phyloP scores from a whole-genome alignment of 192 early-diverging fungal species.

The Coemansia sp. region DNA sequence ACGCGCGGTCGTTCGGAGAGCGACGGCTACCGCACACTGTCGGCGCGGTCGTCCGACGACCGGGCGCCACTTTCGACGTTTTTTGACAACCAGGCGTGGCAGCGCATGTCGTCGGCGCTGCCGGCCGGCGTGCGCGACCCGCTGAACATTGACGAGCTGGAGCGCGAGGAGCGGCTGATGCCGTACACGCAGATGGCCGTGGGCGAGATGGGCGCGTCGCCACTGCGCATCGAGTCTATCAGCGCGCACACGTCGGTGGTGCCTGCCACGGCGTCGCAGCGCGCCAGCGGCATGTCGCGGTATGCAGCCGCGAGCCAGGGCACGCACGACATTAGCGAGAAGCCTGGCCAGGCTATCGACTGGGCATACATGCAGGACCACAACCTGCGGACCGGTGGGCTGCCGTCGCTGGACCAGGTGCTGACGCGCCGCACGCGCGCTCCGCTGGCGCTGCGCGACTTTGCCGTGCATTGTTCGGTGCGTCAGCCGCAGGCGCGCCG shows the following conservation, averaged over 20 bases:
- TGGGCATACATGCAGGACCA: constrained; percentile 55
- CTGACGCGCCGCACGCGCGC: constrained; percentile 44
- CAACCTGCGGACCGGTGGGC: constrained; percentile 48
- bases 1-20: constrained; percentile 34
- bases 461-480: constrained; percentile 52
- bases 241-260: not conserved
- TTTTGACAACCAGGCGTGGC: constrained; percentile 37
- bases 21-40: constrained; percentile 23
- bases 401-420: constrained; percentile 53
- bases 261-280: not conserved
- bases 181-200: constrained; percentile 40
- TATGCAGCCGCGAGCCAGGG: not conserved
- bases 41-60: constrained; percentile 41
- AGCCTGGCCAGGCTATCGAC: constrained; percentile 21
- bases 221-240: not conserved
- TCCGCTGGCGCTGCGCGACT: constrained; percentile 48
- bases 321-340: constrained; percentile 3
- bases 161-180: constrained; percentile 51
- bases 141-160: constrained; percentile 51
- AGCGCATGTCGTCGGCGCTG: constrained; percentile 37
- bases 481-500: constrained; percentile 51
- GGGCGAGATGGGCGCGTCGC: constrained; percentile 19
- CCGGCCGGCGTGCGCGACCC: constrained; percentile 47
- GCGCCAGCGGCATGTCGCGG: constrained; percentile 2
- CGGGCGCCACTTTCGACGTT: constrained; percentile 38